phyloP scores from a whole-genome alignment of 441 rosid species.

The Adansonia grandidieri region DNA sequence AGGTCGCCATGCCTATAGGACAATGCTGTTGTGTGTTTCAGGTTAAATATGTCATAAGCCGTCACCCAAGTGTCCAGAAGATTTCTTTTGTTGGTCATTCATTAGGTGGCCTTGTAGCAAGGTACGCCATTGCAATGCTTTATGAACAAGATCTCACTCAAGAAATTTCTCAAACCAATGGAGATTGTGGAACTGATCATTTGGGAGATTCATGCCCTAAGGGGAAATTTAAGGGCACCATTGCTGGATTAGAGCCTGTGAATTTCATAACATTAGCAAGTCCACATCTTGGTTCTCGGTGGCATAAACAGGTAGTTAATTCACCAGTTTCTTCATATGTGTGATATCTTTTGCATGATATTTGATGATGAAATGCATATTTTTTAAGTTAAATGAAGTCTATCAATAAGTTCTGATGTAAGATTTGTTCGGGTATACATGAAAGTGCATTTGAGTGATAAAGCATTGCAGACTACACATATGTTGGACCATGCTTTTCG shows the following conservation, averaged over 20 bases:
- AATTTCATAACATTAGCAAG: slow-evolving; percentile 85
- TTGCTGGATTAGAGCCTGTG: slow-evolving; percentile 81
- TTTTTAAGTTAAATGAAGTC: neutral
- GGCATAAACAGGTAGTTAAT: slow-evolving; percentile 78
- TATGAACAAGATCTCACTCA: slow-evolving; percentile 41
- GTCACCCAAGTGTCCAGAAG: slow-evolving; percentile 58
- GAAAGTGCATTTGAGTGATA: slow-evolving; percentile 2
- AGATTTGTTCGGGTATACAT: neutral
- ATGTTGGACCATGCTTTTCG: neutral
- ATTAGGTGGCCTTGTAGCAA: slow-evolving; percentile 83
- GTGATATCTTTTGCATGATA: slow-evolving; percentile 5
- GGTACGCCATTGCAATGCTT: slow-evolving; percentile 87
- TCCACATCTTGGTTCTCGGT: slow-evolving; percentile 90
- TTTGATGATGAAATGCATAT: slow-evolving; percentile 7
- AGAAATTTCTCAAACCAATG: slow-evolving; percentile 47
- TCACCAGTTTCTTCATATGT: slow-evolving; percentile 14
- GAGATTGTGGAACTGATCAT: slow-evolving; percentile 34
- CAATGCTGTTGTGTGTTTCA: slow-evolving; percentile 44
- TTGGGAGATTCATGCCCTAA: slow-evolving; percentile 34
- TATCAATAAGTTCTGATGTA: neutral
- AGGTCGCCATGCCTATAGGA: slow-evolving; percentile 21
- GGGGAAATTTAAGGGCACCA: slow-evolving; percentile 49
- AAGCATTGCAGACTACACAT: neutral
- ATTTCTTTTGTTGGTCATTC: slow-evolving; percentile 86
- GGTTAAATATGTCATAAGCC: slow-evolving; percentile 63